phyloP scores from a whole-genome alignment of 2,329 filamentous ascomycete species.

The Ceratocystis cacaofunesta region DNA sequence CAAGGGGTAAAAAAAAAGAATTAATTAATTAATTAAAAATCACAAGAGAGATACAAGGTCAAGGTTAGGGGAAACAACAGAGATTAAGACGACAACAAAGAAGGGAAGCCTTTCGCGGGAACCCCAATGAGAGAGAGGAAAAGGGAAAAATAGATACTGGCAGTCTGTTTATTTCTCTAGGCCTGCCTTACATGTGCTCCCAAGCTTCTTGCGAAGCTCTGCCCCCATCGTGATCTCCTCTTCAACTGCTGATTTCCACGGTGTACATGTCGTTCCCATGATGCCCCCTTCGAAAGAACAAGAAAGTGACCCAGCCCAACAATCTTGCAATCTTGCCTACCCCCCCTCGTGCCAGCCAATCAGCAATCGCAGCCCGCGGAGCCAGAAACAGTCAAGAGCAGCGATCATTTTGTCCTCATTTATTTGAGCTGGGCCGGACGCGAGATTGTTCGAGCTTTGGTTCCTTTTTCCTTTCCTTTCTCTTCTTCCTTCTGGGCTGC shows the following conservation, averaged over 20 bases:
- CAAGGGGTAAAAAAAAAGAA: neutral
- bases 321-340: neutral
- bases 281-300: neutral
- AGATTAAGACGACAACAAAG: neutral
- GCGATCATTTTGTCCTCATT: neutral
- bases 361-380: neutral
- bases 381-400: neutral
- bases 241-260: neutral
- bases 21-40: neutral
- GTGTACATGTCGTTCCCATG: neutral
- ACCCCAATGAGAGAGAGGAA: too few relatives aligned
- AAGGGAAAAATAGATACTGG: too few relatives aligned
- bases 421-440: neutral
- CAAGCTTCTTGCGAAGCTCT: too few relatives aligned
- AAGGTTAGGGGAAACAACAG: neutral
- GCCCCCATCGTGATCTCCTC: too few relatives aligned
- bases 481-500: neutral
- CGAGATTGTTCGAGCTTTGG: neutral
- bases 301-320: neutral
- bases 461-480: constrained; percentile 2
- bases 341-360: neutral
- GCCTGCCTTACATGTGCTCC: too few relatives aligned
- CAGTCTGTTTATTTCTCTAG: too few relatives aligned
- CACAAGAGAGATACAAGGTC: neutral
- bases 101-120: neutral